Evolutionary conservation across 140 eudicot genomes (phyloP).

Genomic region (Ambrosia hybrid): DNA sequence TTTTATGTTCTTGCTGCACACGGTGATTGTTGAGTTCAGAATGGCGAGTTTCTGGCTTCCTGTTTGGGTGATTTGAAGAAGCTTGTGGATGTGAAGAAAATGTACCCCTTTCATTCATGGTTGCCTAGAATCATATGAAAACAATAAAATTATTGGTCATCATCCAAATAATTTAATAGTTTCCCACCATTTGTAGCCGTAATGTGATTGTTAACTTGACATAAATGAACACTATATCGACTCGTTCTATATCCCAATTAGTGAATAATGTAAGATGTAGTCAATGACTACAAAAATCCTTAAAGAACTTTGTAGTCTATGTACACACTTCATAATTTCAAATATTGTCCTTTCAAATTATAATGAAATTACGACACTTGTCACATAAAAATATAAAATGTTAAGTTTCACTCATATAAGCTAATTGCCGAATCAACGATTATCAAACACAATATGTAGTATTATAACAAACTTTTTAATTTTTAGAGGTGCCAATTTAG

Average conservation of each 20-base stretch:
- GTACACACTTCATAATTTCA: neutral
- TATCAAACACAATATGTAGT: neutral
- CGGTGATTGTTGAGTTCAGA: constrained; percentile 39
- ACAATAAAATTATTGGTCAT: neutral
- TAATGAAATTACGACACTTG: neutral
- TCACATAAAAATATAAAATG: neutral
- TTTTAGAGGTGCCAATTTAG: neutral
- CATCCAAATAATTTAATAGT: neutral
- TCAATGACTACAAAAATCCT: neutral
- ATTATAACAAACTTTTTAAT: neutral
- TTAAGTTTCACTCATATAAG: neutral
- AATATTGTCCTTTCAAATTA: neutral
- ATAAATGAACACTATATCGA: neutral
- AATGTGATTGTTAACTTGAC: constrained; percentile 8
- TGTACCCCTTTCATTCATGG: constrained; percentile 45
- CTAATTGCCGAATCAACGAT: neutral
- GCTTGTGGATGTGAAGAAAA: constrained; percentile 47
- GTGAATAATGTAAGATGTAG: neutral
- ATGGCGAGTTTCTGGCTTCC: constrained; percentile 20
- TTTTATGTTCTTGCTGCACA: constrained; percentile 44
- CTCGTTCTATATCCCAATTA: constrained; percentile 2
- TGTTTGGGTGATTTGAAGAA: constrained; percentile 40
- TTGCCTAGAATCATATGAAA: constrained; percentile 47
- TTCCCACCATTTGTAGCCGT: neutral
- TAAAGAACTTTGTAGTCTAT: neutral